These are phyloP conservation scores for Tephrocybe sp. DNA, from an alignment of 768 basidiomycete species.

Conservation along the genomic window DNA sequence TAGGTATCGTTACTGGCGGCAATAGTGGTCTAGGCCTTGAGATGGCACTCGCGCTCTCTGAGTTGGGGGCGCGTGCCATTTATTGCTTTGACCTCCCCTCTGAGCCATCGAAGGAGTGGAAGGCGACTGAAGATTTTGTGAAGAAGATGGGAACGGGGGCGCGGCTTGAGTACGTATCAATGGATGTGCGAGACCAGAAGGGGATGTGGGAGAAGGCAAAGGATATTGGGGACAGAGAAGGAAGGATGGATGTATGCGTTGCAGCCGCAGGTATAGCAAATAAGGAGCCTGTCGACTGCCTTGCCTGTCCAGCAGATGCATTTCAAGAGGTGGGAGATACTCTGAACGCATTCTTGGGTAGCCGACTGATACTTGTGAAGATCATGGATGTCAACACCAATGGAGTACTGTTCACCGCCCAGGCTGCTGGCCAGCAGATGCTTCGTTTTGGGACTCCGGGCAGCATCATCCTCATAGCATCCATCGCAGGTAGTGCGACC, in stretches of 20 bases:
- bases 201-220: constrained; percentile 53
- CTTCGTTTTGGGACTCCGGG: constrained; percentile 47
- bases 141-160: constrained; percentile 38
- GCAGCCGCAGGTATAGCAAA: constrained; percentile 73
- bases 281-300: constrained; percentile 48
- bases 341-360: too few species aligned
- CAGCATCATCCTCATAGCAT: constrained; percentile 64
- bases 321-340: constrained; percentile 48
- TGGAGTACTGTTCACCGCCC: constrained; percentile 61
- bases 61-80: constrained; percentile 65
- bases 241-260: constrained; percentile 69
- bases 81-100: constrained; percentile 66
- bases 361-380: constrained; percentile 32
- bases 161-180: constrained; percentile 57
- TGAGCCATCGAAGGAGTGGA: constrained; percentile 56
- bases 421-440: constrained; percentile 67
- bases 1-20: constrained; percentile 62
- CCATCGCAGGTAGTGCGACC: constrained; percentile 51
- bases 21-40: constrained; percentile 75
- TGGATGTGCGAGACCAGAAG: constrained; percentile 65
- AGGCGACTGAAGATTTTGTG: constrained; percentile 49
- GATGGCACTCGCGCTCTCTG: constrained; percentile 71
- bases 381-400: constrained; percentile 68
- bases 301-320: constrained; percentile 60
- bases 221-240: constrained; percentile 63